Conservation (phyloP, 2,329 filamentous ascomycete species). For the Lomentospora prolificans region DNA sequence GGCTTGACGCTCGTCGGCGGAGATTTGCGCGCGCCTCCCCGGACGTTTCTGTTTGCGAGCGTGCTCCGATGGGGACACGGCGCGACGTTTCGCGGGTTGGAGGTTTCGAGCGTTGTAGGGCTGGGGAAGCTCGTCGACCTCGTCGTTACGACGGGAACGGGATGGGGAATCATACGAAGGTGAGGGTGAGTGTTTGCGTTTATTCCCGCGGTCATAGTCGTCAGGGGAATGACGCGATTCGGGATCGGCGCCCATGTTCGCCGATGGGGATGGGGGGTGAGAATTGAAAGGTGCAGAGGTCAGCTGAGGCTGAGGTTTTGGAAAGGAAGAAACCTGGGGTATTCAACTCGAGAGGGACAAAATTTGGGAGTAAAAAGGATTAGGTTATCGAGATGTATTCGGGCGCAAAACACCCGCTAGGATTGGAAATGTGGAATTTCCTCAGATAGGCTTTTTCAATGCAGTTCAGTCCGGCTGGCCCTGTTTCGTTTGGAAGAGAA, state of each 20-base stretch:
- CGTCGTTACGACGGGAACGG: slow-evolving; percentile 15
- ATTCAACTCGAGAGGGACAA: background rate
- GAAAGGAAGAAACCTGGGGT: background rate
- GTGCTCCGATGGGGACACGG: slow-evolving; percentile 42
- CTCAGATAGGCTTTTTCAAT: background rate
- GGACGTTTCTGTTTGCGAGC: slow-evolving; percentile 62
- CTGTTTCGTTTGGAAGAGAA: background rate
- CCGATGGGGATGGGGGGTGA: background rate
- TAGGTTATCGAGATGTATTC: too few relatives aligned
- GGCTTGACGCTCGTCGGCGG: slow-evolving; percentile 55
- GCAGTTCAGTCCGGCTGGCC: background rate
- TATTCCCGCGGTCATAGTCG: slow-evolving; percentile 11
- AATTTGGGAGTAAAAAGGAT: too few relatives aligned
- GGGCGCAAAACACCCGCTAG: too few relatives aligned
- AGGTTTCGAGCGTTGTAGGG: slow-evolving; percentile 51
- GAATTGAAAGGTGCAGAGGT: background rate
- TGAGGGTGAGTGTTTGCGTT: slow-evolving; percentile 27
- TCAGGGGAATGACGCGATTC: slow-evolving; percentile 5
- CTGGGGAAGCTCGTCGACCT: slow-evolving; percentile 41
- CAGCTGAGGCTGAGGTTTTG: background rate
- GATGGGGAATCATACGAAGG: slow-evolving; percentile 16
- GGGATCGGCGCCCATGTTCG: slow-evolving; percentile 5
- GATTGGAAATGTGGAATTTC: too few relatives aligned
- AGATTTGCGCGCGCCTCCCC: slow-evolving; percentile 56
- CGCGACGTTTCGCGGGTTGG: slow-evolving; percentile 48